phyloP scores from a whole-genome alignment of 1,284 basidiomycete genomes.

The Tilletia horrida region DNA sequence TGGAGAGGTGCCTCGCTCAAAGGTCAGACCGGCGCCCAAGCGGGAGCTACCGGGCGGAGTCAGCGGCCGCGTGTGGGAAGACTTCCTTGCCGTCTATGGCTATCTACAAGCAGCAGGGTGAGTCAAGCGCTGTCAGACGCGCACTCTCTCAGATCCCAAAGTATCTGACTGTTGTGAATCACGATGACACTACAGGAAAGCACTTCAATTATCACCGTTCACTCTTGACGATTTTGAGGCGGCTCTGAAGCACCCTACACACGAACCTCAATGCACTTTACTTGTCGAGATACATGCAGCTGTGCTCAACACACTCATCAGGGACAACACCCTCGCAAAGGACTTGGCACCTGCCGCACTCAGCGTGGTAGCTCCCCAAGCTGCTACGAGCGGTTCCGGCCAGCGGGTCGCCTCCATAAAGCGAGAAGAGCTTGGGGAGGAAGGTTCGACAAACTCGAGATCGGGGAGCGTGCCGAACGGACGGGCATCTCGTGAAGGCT shows the following conservation, averaged over 20 bases:
- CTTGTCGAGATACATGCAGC: constrained; percentile 83
- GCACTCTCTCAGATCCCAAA: too few species aligned
- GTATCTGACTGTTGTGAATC: neutral
- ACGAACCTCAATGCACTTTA: constrained; percentile 70
- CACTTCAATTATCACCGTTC: constrained; percentile 82
- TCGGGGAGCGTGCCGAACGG: neutral
- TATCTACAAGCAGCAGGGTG: constrained; percentile 71
- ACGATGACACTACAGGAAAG: constrained; percentile 64
- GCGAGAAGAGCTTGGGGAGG: neutral
- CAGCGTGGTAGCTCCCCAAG: constrained; percentile 5
- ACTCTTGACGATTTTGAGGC: constrained; percentile 90
- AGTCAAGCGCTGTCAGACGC: neutral
- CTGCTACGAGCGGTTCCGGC: neutral
- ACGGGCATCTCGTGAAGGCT: constrained; percentile 1
- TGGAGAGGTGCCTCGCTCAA: constrained; percentile 67
- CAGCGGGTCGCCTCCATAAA: constrained; percentile 2
- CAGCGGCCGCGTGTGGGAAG: constrained; percentile 70
- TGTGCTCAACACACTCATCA: constrained; percentile 77
- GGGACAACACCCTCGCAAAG: constrained; percentile 68
- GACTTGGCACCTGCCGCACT: constrained; percentile 58
- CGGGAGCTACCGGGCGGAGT: constrained; percentile 60
- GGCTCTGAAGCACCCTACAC: constrained; percentile 72
- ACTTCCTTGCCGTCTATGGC: constrained; percentile 83
- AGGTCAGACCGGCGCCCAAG: constrained; percentile 17
- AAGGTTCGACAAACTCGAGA: neutral